phyloP scores from a whole-genome alignment of 352 stramenopile species.

The Pythium phragmiticola region DNA sequence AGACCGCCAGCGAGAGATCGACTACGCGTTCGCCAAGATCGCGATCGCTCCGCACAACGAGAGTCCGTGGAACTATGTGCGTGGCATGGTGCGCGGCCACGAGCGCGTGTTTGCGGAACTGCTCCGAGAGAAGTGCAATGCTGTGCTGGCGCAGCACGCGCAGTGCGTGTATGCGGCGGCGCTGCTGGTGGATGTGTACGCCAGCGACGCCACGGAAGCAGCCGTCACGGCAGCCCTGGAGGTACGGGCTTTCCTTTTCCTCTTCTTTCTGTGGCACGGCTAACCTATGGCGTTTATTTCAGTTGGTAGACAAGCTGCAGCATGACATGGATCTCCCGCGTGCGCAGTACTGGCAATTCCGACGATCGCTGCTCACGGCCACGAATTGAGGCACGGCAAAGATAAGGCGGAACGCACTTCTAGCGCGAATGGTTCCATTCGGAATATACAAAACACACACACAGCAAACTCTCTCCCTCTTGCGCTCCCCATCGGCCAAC shows the following conservation, averaged over 20 bases:
- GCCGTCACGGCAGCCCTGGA: slow-evolving; percentile 38
- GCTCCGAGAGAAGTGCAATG: slow-evolving; percentile 43
- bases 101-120: slow-evolving; percentile 39
- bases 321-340: slow-evolving; percentile 72
- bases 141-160: slow-evolving; percentile 36
- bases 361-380: slow-evolving; percentile 44
- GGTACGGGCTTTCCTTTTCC: slow-evolving; percentile 23
- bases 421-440: slow-evolving; percentile 20
- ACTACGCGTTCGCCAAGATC: slow-evolving; percentile 75
- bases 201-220: slow-evolving; percentile 43
- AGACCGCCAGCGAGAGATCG: slow-evolving; percentile 60
- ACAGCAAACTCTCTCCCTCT: slow-evolving; percentile 12
- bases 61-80: slow-evolving; percentile 91
- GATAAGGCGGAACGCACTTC: slow-evolving; percentile 10
- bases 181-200: slow-evolving; percentile 73
- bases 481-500: no score
- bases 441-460: slow-evolving; percentile 21
- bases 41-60: slow-evolving; percentile 83
- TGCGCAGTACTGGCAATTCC: slow-evolving; percentile 74
- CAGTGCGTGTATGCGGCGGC: slow-evolving; percentile 75
- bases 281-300: slow-evolving; percentile 2
- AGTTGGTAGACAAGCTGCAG: slow-evolving; percentile 70
- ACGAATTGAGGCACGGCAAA: slow-evolving; percentile 24
- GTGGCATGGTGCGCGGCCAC: slow-evolving; percentile 58
- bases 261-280: not conserved